A percentile compares a stretch with the other conserved stretches of the same genome.
These are phyloP conservation scores for Trichoderma sp. DNA, from an alignment of 2,329 filamentous ascomycete species.

Conservation along the genomic window DNA sequence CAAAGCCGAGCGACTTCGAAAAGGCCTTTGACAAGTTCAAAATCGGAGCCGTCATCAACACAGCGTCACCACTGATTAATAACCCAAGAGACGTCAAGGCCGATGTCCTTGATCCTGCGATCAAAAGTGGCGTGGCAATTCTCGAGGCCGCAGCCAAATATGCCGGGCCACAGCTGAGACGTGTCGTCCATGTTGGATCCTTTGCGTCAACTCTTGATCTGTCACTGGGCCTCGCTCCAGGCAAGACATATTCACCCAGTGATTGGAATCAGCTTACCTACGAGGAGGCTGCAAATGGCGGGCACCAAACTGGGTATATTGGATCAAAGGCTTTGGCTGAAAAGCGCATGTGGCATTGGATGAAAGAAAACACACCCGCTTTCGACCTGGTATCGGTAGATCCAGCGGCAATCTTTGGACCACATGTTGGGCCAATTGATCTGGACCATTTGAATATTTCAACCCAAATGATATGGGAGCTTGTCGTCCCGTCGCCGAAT, in stretches of 20 bases:
- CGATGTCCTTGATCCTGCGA: not conserved
- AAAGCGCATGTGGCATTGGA: slow-evolving; percentile 61
- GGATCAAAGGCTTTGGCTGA: slow-evolving; percentile 59
- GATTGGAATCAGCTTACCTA: slow-evolving; percentile 7
- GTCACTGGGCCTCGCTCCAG: not conserved
- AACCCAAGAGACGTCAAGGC: not conserved
- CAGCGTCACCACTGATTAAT: not conserved
- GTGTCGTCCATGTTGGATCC: not conserved
- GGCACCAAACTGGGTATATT: slow-evolving; percentile 29
- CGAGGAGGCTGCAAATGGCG: not conserved
- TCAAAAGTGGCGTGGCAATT: not conserved
- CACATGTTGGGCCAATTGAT: not conserved
- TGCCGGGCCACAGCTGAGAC: not conserved
- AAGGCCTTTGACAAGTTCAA: not conserved
- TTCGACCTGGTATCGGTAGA: not conserved
- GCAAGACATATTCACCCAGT: not conserved
- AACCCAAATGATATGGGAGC: not conserved
- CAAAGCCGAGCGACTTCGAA: not conserved
- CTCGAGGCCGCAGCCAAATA: not conserved
- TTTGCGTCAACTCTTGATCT: not conserved
- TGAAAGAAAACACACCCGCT: slow-evolving; percentile 30
- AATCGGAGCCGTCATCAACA: not conserved
- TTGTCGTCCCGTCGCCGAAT: not conserved
- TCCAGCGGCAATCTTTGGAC: not conserved
- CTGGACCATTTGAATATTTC: not conserved